phyloP scores from a whole-genome alignment of 2,329 filamentous ascomycete genomes.

The Colletotrichum sp. region DNA sequence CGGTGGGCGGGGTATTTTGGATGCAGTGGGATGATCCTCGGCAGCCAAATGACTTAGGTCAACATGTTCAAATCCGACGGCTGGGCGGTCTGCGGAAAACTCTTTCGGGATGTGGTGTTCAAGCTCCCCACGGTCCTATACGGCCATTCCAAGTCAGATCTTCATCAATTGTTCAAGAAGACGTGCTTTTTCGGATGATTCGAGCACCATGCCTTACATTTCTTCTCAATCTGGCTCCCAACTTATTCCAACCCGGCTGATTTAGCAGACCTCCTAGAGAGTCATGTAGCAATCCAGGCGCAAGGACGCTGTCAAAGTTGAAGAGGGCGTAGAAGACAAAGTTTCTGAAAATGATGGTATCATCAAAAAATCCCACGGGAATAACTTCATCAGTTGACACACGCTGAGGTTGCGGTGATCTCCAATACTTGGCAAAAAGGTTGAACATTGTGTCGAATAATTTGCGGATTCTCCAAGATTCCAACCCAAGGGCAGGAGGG shows the following conservation, averaged over 20 bases:
- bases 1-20: slow-evolving; percentile 28
- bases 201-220: slow-evolving; percentile 20
- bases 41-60: slow-evolving; percentile 29
- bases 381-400: slow-evolving; percentile 26
- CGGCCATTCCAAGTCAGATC: neutral
- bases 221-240: slow-evolving; percentile 27
- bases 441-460: neutral
- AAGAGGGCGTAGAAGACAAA: slow-evolving; percentile 28
- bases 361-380: slow-evolving; percentile 29
- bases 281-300: slow-evolving; percentile 21
- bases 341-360: slow-evolving; percentile 25
- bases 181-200: neutral
- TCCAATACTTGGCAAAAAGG: neutral
- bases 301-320: slow-evolving; percentile 31
- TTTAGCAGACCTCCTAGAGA: slow-evolving; percentile 18
- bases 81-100: slow-evolving; percentile 37
- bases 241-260: slow-evolving; percentile 27
- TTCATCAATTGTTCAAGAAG: neutral
- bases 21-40: slow-evolving; percentile 37
- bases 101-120: slow-evolving; percentile 45
- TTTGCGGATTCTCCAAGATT: neutral
- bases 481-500: neutral
- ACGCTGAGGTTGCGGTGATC: neutral
- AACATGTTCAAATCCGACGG: slow-evolving; percentile 36
- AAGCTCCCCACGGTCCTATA: slow-evolving; percentile 29